Evolutionary conservation across 2,329 filamentous ascomycete species (phyloP), one percentile per base, ranked within the genome.

Genomic region (Penicillium rolfsii): DNA sequence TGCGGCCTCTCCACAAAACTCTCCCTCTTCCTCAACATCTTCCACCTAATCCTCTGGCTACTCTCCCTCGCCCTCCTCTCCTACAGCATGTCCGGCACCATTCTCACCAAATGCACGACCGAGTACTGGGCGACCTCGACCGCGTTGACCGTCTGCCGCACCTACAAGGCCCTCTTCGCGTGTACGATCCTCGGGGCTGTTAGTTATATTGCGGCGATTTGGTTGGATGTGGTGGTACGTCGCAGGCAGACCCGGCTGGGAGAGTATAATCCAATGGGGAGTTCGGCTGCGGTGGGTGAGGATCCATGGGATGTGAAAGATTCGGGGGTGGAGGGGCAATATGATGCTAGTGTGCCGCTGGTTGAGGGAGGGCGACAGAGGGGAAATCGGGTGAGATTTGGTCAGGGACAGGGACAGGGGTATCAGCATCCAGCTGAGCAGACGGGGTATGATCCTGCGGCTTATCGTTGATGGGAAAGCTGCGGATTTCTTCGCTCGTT

Each of bases 81-180:
- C 36, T 86, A 82, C 80, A 85, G 82, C 77, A 80, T 83, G 68
- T 79, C 79, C 43, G 75, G 78, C 53, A 87, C 85, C 0, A 74
- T 88, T 57, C 70, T 76, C 7, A 81, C 84, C 59, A 76, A 79
- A 60, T 87, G 85, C 75, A 80, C 76, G 48, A 67, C 73, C 3
- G 68, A 73, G 22, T 80, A 81, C 70, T 87, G 85, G 85, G 79
- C 80, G n/a, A 81, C 80, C 36, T 77, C 80, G 1, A 78, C 80
- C 2, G 85, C 85, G 3, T 80, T 87, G 57, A 80, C 80, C 71
- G 79, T 87, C 50, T 87, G 85, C 69, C 74, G 82, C 56, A 76
- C 80, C 59, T 88, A 87, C 79, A 87, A 87, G 73, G 80, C 83
- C 11, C 74, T 87, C n/a, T 87, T 85, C 73, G 75, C 81, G 35